Base-by-base conservation (phyloP, 176 grass and related monocot species). In the Dendrocalamus sinicus region DNA sequence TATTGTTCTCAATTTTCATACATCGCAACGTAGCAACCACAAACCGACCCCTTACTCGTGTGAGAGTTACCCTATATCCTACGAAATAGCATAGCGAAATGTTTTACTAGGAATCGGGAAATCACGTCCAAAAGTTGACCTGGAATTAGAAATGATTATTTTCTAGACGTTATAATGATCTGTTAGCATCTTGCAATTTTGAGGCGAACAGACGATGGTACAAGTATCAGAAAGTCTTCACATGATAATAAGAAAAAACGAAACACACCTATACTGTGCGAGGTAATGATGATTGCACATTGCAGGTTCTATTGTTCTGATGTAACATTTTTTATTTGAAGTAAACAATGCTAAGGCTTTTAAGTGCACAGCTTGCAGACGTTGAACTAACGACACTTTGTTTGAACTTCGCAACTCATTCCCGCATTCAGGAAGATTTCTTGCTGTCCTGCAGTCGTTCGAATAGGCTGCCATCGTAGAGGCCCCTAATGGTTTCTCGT, bases 381-480 rank as follows among this genome's bases (percentile, higher is more conserved):
- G 40, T 64, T 89, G 20, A 26, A 63, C 15, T 50, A 41, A 13
- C 13, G 10, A 9, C 65, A 37, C 52, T 61, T 67, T 44, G 12
- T 12, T 57, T 77, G 43, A 70, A 17, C 37, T 52, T 17, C 16
- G 11, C 22, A 69, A 69, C 6, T 6, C 32, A 32, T 12, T 30
- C 37, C 0, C 9, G 17, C 40, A 60, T 40, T 88, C 71, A 88
- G 6, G 75, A 60, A 30, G 80, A 78, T 73, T 89, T 91, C 61
- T 86, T 91, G 19, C 32, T 64, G 2, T 77, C 50, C 67, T 89
- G 61, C 5, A 94, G 57, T 15, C 67, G 47, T 47, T 91, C 89
- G 81, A 94, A 94, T 26, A 94, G 76, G 64, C 92, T 91, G 40
- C 92, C 92, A 74, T 94, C 92, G 12, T 78, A 94, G 50, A 22